Conservation (phyloP, 1,284 basidiomycete species). For the Malassezia vespertilionis region DNA sequence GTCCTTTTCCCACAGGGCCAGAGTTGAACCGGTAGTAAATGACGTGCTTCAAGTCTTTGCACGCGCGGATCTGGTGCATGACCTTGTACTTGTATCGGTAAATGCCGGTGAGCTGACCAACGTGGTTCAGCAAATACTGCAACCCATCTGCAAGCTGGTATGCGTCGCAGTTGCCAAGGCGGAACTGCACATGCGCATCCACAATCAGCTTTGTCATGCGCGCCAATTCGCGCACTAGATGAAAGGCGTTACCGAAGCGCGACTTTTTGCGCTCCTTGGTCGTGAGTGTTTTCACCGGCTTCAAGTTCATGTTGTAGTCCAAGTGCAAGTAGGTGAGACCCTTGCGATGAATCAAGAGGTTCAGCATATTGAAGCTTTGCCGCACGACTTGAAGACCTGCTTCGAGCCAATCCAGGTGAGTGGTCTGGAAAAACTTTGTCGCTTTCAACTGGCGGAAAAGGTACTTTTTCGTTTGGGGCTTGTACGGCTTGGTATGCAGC, state of each 20-base stretch:
- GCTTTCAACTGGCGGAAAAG: conserved; percentile 88
- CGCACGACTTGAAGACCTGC: conserved; percentile 95
- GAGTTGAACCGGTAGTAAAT: conserved; percentile 96
- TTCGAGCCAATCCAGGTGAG: conserved; percentile 96
- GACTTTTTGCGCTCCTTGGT: conserved; percentile 99
- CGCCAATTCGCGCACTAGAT: conserved; percentile 91
- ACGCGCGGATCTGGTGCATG: conserved; percentile 98
- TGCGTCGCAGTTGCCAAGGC: conserved; percentile 94
- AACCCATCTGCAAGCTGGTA: conserved; percentile 98
- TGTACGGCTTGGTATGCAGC: conserved; percentile 74
- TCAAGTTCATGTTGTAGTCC: conserved; percentile 89
- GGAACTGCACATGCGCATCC: conserved; percentile 96
- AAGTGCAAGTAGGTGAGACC: conserved; percentile 88
- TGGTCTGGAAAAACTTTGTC: conserved; percentile 99
- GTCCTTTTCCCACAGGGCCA: conserved; percentile 96
- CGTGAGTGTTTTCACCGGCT: conserved; percentile 95
- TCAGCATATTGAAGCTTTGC: conserved; percentile 99
- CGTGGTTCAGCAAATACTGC: conserved; percentile 94
- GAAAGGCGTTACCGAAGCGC: conserved; percentile 97
- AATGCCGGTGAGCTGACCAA: conserved; percentile 96
- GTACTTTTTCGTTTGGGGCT: conserved; percentile 96
- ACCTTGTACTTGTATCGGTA: conserved; percentile 99
- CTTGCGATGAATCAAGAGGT: conserved; percentile 96
- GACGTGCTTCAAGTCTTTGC: conserved; percentile 78
- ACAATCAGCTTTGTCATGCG: conserved; percentile 96